Conservation (phyloP, 768 basidiomycete species). For the Tylopilus plumbeoviolaceoides region DNA sequence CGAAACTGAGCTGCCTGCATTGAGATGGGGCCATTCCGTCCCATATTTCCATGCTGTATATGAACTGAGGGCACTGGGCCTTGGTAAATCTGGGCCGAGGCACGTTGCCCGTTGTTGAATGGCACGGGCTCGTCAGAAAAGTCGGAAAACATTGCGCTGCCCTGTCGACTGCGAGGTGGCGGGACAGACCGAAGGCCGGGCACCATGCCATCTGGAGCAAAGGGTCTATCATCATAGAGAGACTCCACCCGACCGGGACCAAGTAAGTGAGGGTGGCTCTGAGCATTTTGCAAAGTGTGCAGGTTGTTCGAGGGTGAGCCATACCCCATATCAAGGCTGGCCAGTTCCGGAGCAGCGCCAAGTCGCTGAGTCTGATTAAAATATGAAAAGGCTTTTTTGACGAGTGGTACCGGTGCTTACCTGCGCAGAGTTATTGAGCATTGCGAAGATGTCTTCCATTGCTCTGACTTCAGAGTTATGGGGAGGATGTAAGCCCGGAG, state of each 20-base stretch:
- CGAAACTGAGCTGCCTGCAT: constrained; percentile 64
- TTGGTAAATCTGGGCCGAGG: constrained; percentile 54
- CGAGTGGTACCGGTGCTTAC: constrained; percentile 36
- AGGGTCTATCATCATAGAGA: constrained; percentile 73
- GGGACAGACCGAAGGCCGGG: constrained; percentile 72
- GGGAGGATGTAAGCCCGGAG: constrained; percentile 31
- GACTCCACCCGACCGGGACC: constrained; percentile 54
- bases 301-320: constrained; percentile 24
- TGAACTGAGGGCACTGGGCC: constrained; percentile 47
- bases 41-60: constrained; percentile 46
- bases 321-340: constrained; percentile 25
- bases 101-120: constrained; percentile 57
- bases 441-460: constrained; percentile 79
- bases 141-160: constrained; percentile 51
- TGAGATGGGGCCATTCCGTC: constrained; percentile 50
- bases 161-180: constrained; percentile 58
- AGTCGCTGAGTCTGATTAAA: constrained; percentile 27
- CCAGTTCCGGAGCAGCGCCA: constrained; percentile 20
- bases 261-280: constrained; percentile 37
- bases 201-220: constrained; percentile 82
- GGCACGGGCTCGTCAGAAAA: constrained; percentile 60
- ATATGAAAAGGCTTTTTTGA: constrained; percentile 5
- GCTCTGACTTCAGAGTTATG: constrained; percentile 50
- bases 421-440: constrained; percentile 74
- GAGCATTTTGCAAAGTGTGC: constrained; percentile 41